Evolutionary conservation across 176 grass and related monocot species (phyloP), one percentile per base, ranked within the genome.

Genomic region (Typha latifolia): DNA sequence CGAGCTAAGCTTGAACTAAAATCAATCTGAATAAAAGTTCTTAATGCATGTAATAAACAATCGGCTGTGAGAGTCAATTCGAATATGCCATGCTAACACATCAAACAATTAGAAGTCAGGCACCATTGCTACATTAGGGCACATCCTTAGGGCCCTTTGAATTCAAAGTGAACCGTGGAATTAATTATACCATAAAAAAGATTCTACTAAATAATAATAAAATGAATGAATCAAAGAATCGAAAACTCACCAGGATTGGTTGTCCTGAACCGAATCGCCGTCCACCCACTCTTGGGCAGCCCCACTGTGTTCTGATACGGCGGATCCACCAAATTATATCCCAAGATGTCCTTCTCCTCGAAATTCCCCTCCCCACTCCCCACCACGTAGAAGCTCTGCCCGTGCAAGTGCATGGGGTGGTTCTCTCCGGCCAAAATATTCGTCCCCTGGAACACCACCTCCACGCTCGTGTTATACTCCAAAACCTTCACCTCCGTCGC

Each of bases 331-430:
- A 84, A 77, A 57, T 91, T 84, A 63, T 84, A 91, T 32, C 23
- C 80, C 27, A 48, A n/a, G 12, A 65, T 56, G 34, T 91, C 88
- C 15, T 18, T 82, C 59, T 62, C 34, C 31, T 91, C 13, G 62
- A 77, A 91, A 74, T 82, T 91, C 0, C 82, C 86, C 1, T 57
- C n/a, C 48, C 86, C 86, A 32, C 31, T 55, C 16, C 80, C 81
- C 7, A 89, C 77, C 31, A 89, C 65, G 59, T 84, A 89, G 61
- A 89, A 52, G 69, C 76, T 83, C 14, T 78, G 53, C 1, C 86
- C 88, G 27, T 91, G 88, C 50, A 91, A 64, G 18, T 91, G 88
- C 81, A 91, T 87, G 26, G 90, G 90, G 77, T 95, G 86, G 82
- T 81, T 95, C 79, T 89, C 82, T 51, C 67, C 72, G 2, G 59